These are phyloP conservation scores for Anthracocystis setariae DNA, from an alignment of 1,284 basidiomycete species.

Conservation along the genomic window DNA sequence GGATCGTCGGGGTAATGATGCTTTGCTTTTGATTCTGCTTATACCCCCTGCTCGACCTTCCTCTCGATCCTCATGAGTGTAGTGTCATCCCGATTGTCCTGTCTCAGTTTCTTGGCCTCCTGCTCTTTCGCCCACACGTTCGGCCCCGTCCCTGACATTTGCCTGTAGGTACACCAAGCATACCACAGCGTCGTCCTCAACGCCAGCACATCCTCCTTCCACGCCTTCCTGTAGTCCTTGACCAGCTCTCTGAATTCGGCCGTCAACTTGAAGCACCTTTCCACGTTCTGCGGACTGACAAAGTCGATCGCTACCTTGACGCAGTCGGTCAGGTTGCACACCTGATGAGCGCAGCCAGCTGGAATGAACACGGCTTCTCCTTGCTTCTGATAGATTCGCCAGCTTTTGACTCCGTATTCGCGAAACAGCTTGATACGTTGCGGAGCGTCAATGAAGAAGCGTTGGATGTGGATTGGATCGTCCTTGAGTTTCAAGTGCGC, in stretches of 20 bases:
- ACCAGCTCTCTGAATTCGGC: conserved; percentile 89
- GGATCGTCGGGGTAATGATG: too few species aligned
- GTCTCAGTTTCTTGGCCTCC: neutral
- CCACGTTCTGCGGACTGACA: conserved; percentile 90
- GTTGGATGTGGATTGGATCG: conserved; percentile 93
- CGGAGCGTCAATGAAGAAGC: conserved; percentile 81
- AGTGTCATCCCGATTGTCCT: neutral
- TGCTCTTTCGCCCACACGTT: conserved; percentile 27
- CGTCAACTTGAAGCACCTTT: conserved; percentile 82
- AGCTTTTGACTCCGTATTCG: conserved; percentile 78
- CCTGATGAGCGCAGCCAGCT: conserved; percentile 93
- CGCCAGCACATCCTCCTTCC: conserved; percentile 95
- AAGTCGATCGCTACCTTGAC: conserved; percentile 97
- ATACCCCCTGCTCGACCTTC: conserved; percentile 21
- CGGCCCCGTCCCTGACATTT: conserved; percentile 29
- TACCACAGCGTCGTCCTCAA: conserved; percentile 89
- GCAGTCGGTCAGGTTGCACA: conserved; percentile 86
- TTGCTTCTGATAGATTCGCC: conserved; percentile 85
- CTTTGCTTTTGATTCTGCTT: neutral
- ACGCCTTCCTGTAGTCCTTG: conserved; percentile 75
- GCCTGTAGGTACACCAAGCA: conserved; percentile 73
- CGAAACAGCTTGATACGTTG: conserved; percentile 78
- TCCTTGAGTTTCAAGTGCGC: conserved; percentile 65
- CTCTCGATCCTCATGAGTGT: conserved; percentile 3
- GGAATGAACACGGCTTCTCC: conserved; percentile 97